Evolutionary conservation across 2,329 filamentous ascomycete species (phyloP).

Genomic region (Exophiala aquamarina): DNA sequence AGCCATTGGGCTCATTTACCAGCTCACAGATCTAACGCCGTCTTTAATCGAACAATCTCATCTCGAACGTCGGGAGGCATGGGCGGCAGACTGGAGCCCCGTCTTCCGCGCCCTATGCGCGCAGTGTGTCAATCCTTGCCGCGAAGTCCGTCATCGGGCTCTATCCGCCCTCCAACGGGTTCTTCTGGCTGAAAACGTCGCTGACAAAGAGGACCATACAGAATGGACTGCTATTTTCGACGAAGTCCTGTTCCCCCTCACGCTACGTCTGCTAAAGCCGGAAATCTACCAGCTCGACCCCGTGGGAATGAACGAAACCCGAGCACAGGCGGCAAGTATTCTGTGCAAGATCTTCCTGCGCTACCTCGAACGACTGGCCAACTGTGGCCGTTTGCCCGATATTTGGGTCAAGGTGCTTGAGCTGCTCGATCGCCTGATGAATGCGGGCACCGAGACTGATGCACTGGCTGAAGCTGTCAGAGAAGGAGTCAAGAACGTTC

Average conservation of each 20-base stretch:
- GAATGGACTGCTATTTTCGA: conserved; percentile 96
- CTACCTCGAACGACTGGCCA: conserved; percentile 79
- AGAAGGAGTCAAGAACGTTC: conserved; percentile 92
- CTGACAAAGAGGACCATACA: conserved; percentile 40
- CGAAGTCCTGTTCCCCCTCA: conserved; percentile 89
- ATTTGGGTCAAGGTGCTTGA: conserved; percentile 85
- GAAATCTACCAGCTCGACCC: conserved; percentile 92
- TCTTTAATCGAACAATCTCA: conserved; percentile 90
- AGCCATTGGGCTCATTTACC: conserved; percentile 77
- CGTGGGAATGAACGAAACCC: conserved; percentile 90
- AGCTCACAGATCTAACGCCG: conserved; percentile 78
- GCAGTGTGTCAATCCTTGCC: conserved; percentile 92
- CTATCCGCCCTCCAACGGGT: conserved; percentile 83
- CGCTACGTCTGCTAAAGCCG: conserved; percentile 82
- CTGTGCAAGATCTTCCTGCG: conserved; percentile 95
- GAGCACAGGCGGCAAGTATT: conserved; percentile 85
- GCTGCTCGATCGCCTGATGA: conserved; percentile 94
- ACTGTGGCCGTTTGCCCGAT: conserved; percentile 86
- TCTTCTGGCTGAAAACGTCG: conserved; percentile 76
- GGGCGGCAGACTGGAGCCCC: conserved; percentile 96
- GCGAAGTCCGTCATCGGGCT: conserved; percentile 86
- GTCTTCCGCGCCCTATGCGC: conserved; percentile 85
- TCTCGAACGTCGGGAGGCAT: conserved; percentile 84
- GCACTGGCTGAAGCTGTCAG: conserved; percentile 86
- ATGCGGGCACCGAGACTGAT: conserved; percentile 48